These are phyloP conservation scores for Sanghuangporus baumii DNA, from an alignment of 1,284 basidiomycete species.

Conservation along the genomic window DNA sequence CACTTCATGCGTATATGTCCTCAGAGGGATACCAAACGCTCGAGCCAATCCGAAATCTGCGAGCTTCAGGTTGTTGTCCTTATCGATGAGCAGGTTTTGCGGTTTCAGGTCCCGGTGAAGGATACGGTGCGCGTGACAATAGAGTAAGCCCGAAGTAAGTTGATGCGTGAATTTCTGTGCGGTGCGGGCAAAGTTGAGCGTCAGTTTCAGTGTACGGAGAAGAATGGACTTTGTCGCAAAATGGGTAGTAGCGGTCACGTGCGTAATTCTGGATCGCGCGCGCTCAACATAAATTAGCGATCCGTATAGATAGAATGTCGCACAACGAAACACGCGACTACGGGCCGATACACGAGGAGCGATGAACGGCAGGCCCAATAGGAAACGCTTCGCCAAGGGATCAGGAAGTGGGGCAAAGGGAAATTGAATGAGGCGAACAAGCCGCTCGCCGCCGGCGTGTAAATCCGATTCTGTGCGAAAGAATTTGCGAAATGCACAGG, in stretches of 20 bases:
- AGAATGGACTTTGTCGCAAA: background rate
- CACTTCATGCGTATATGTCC: conserved; percentile 98
- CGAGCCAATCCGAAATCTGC: conserved; percentile 96
- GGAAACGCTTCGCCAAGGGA: background rate
- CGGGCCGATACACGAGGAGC: conserved; percentile 7
- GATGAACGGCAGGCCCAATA: background rate
- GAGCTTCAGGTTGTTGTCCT: conserved; percentile 85
- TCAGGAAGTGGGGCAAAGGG: background rate
- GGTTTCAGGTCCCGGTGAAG: conserved; percentile 97
- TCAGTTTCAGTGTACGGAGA: background rate
- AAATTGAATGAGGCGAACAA: conserved; percentile 2
- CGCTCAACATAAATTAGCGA: background rate
- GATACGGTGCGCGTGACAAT: conserved; percentile 95
- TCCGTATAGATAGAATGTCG: background rate
- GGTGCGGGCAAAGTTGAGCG: background rate
- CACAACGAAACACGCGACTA: conserved; percentile 2
- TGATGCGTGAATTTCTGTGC: conserved; percentile 86
- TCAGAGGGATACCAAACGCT: conserved; percentile 95
- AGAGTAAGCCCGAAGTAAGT: conserved; percentile 82
- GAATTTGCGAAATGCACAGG: background rate
- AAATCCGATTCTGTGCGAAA: conserved; percentile 2
- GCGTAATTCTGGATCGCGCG: background rate
- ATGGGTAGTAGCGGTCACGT: conserved; percentile 14
- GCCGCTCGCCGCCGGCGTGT: background rate
- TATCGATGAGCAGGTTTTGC: conserved; percentile 95